Evolutionary conservation across 129 eudicot genomes (phyloP).

Genomic region (Lonicera japonica): DNA sequence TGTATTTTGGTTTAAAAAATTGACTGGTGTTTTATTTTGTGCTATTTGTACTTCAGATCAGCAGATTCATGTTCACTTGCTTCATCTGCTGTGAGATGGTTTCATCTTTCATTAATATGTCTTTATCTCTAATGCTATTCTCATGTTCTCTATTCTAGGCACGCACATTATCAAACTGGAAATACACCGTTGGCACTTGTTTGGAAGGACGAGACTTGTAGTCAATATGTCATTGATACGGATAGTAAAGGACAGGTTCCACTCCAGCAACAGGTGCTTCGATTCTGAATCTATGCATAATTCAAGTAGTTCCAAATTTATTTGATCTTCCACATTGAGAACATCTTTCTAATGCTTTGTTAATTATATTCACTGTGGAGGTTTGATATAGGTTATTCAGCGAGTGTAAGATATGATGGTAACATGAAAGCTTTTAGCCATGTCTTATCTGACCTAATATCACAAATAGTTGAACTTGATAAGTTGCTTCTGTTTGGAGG

Average conservation of each 20-base stretch:
- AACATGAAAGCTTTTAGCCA: neutral
- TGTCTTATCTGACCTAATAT: too few species aligned
- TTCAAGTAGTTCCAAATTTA: neutral
- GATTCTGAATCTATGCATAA: slow-evolving; percentile 9
- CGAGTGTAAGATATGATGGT: too few species aligned
- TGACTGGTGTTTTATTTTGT: neutral
- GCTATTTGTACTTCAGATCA: slow-evolving; percentile 1
- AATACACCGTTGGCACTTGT: slow-evolving; percentile 80
- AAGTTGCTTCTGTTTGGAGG: too few species aligned
- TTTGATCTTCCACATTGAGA: neutral
- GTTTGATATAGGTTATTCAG: too few species aligned
- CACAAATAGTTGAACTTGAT: too few species aligned
- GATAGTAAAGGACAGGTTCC: slow-evolving; percentile 81
- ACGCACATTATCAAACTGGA: slow-evolving; percentile 89
- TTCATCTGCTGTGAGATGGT: neutral
- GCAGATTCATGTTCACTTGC: neutral
- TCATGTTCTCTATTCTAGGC: slow-evolving; percentile 31
- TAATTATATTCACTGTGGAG: too few species aligned
- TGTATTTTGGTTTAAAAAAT: neutral
- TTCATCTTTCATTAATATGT: neutral
- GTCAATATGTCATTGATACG: slow-evolving; percentile 88
- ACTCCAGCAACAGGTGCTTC: slow-evolving; percentile 69
- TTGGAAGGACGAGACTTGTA: slow-evolving; percentile 91
- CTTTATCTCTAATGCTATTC: neutral
- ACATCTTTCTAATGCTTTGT: too few species aligned